Percentiles rank a stretch among this genome's conserved stretches.
Evolutionary conservation across 352 stramenopile species (phyloP).

Genomic region (Pythium utonaiense): DNA sequence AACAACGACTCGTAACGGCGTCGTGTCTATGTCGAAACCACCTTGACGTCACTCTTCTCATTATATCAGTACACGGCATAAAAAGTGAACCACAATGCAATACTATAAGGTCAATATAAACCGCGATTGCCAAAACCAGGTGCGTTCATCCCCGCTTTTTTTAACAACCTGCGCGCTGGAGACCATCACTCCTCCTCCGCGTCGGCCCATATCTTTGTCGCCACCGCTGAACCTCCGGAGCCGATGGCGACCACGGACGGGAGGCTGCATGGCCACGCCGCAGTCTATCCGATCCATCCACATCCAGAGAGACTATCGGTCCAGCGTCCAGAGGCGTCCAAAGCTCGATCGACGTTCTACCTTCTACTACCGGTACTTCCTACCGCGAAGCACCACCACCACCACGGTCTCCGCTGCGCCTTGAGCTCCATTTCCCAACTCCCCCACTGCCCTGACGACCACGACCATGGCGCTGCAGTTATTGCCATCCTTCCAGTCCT

Average conservation of each 20-base stretch:
- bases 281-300: neutral
- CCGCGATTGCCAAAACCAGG: slow-evolving; percentile 13
- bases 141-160: slow-evolving; percentile 7
- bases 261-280: slow-evolving; percentile 17
- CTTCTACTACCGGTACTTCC: too few species aligned
- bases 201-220: slow-evolving; percentile 46
- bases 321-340: too few species aligned
- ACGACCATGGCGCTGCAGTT: slow-evolving; percentile 39
- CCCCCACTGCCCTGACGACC: slow-evolving; percentile 6
- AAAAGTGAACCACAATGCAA: too few species aligned
- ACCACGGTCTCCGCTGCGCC: too few species aligned
- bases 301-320: too few species aligned
- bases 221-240: slow-evolving; percentile 17
- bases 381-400: too few species aligned
- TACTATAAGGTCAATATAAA: too few species aligned
- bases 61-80: neutral
- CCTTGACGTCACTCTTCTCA: neutral
- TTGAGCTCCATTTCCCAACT: slow-evolving; percentile 11
- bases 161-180: slow-evolving; percentile 8
- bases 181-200: slow-evolving; percentile 8
- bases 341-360: too few species aligned
- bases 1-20: neutral
- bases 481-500: slow-evolving; percentile 55
- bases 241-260: neutral
- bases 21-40: neutral